phyloP scores from a whole-genome alignment of 2,329 filamentous ascomycete species.

The Parascedosporium putredinis region DNA sequence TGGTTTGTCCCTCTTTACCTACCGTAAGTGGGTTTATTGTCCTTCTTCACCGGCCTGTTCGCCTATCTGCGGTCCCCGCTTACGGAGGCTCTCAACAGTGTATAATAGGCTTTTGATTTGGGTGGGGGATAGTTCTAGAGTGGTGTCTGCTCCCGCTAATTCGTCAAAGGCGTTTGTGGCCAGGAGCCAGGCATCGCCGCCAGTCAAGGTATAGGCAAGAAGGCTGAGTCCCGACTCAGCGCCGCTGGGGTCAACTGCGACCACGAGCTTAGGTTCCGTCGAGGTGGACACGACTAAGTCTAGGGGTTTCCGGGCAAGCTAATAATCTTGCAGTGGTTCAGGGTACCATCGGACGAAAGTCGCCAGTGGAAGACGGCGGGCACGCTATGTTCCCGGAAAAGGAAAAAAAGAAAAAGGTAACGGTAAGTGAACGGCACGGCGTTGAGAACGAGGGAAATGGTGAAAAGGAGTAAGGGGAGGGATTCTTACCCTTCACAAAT shows the following conservation, averaged over 20 bases:
- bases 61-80: slow-evolving; percentile 22
- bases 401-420: slow-evolving; percentile 12
- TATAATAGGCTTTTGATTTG: slow-evolving; percentile 35
- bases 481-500: slow-evolving; percentile 32
- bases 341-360: slow-evolving; percentile 34
- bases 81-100: slow-evolving; percentile 36
- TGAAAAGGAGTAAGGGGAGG: neutral
- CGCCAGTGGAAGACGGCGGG: slow-evolving; percentile 57
- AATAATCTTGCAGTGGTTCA: slow-evolving; percentile 38
- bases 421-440: too few species aligned
- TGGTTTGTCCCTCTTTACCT: neutral
- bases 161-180: slow-evolving; percentile 10
- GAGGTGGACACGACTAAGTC: slow-evolving; percentile 29
- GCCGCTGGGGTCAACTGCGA: slow-evolving; percentile 28
- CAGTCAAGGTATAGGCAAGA: slow-evolving; percentile 10
- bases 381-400: slow-evolving; percentile 24
- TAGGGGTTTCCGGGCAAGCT: slow-evolving; percentile 56
- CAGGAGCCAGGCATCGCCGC: neutral
- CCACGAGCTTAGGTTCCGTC: slow-evolving; percentile 21
- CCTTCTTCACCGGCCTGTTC: slow-evolving; percentile 17
- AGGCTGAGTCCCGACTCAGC: slow-evolving; percentile 12
- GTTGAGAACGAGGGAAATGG: too few species aligned
- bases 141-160: slow-evolving; percentile 15
- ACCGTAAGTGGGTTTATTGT: slow-evolving; percentile 5
- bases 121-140: slow-evolving; percentile 22